Evolutionary conservation across 306 rosid species (phyloP), one percentile per base, ranked within the genome.

Genomic region (Glycyrrhiza uralensis): DNA sequence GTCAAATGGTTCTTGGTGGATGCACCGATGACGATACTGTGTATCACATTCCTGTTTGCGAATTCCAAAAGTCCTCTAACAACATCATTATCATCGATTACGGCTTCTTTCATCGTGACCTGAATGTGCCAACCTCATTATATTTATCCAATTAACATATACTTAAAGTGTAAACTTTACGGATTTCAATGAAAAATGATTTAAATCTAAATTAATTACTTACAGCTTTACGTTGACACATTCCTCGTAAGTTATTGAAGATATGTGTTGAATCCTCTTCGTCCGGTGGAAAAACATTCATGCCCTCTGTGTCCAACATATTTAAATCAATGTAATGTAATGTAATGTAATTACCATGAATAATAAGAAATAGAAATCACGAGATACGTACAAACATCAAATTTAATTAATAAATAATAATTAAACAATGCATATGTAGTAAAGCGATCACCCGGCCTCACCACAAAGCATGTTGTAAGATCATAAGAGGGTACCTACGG

Each of bases 401-500:
- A 72, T 23, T 4, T n/a, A 44, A 46, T 19, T 18, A 49, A 49
- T 6, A 2, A 20, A 6, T 38, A 20, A 7, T 12, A 12, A 3
- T 41, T 46, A 17, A 13, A n/a, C 22, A 19, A 49, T 49, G 30
- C 29, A 10, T 20, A 12, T 38, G 0, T 14, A 46, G 38, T 33
- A 33, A 33, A 8, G 38, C 6, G 42, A 36, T 36, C 13, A 36
- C 36, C 36, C 36, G 1, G 36, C 7, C 7, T 36, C 13, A 36
- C 42, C 42, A 36, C 10, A n/a, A n/a, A n/a, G n/a, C n/a, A 36
- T 32, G 36, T 32, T 13, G 72, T 76, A 60, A 57, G 81, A 20
- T 13, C 54, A 61, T 13, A 69, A 71, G 83, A 82, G 76, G 93
- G 83, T 91, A 91, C 93, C 95, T 89, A 94, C 99, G 86, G 74